Conservation (phyloP, 106 monocot genomes). For the Apostasia ramifera region DNA sequence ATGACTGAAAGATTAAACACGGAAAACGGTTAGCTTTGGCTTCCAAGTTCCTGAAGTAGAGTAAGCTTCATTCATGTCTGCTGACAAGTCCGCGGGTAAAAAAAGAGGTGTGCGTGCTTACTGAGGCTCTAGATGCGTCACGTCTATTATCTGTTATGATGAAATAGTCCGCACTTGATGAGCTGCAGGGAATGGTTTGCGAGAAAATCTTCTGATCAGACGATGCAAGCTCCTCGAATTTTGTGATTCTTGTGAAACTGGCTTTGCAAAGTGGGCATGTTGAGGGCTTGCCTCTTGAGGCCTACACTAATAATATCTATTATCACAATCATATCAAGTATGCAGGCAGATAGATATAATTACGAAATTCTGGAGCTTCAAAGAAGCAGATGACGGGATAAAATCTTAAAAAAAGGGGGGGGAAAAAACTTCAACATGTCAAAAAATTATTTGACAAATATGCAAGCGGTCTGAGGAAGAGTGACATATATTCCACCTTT, state of each 20-base stretch:
- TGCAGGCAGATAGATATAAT: too few species aligned
- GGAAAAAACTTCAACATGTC: too few species aligned
- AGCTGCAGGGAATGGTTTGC: conserved; percentile 61
- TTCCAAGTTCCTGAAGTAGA: neutral
- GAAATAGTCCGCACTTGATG: conserved; percentile 23
- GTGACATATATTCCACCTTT: too few species aligned
- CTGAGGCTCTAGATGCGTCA: conserved; percentile 9
- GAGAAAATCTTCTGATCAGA: conserved; percentile 93
- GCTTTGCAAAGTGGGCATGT: conserved; percentile 94
- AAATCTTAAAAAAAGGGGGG: too few species aligned
- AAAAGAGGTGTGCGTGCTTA: conserved; percentile 17
- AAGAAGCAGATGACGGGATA: too few species aligned
- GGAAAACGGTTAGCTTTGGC: neutral
- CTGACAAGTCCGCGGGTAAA: neutral
- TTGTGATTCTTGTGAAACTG: conserved; percentile 57
- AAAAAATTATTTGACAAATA: too few species aligned
- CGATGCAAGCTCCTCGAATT: conserved; percentile 44
- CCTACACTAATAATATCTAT: conserved; percentile 22
- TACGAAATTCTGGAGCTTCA: too few species aligned
- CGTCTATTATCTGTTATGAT: conserved; percentile 9
- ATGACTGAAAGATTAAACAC: conserved; percentile 14
- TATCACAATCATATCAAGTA: neutral
- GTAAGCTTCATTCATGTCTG: too few species aligned
- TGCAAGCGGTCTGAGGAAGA: too few species aligned
- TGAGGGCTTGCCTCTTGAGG: conserved; percentile 42